Conservation (phyloP, 306 rosid species). For the Prunus fruticosa region DNA sequence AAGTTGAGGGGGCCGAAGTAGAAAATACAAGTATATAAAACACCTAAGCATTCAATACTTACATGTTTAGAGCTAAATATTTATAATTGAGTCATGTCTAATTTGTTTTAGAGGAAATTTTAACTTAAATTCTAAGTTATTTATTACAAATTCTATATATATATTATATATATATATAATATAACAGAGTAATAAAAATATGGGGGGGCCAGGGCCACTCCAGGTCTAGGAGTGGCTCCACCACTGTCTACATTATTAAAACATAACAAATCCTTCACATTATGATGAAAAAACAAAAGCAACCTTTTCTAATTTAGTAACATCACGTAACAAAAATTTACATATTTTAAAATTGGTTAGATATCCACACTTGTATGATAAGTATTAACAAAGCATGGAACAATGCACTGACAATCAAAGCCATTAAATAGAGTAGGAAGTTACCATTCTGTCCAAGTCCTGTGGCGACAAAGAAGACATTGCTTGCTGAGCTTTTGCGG, state of each 20-base stretch:
- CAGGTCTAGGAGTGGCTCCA: too few species aligned
- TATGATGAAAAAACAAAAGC: background rate
- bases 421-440: conserved; percentile 6
- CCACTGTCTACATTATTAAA: background rate
- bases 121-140: too few species aligned
- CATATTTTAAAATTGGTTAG: background rate
- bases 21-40: too few species aligned
- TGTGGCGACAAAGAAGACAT: conserved; percentile 88
- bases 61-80: too few species aligned
- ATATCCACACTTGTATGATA: background rate
- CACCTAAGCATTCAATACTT: too few species aligned
- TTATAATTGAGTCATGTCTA: too few species aligned
- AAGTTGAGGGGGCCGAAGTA: too few species aligned
- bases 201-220: too few species aligned
- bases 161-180: too few species aligned
- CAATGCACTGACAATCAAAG: background rate
- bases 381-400: conserved; percentile 4
- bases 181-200: too few species aligned
- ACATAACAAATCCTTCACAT: background rate
- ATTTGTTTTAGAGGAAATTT: too few species aligned
- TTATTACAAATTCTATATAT: too few species aligned
- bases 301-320: background rate
- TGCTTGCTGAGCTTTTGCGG: conserved; percentile 78
- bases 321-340: background rate
- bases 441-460: conserved; percentile 87